Evolutionary conservation across 2,329 filamentous ascomycete genomes (phyloP).

Genomic region (Penicillium italicum): DNA sequence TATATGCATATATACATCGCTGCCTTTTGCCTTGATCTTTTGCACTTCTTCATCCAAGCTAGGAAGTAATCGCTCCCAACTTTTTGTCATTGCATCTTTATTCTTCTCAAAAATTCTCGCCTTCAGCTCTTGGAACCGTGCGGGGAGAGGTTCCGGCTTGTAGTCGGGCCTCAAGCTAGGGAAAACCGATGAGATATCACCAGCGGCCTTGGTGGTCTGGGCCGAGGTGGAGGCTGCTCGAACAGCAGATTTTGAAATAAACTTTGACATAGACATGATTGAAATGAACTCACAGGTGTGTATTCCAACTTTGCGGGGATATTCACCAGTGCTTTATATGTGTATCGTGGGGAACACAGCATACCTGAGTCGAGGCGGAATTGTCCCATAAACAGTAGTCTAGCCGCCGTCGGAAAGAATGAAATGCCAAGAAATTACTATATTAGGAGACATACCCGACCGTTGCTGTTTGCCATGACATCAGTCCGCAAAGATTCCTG

Average conservation of each 20-base stretch:
- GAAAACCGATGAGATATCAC: slow-evolving; percentile 50
- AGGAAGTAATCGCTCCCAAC: slow-evolving; percentile 43
- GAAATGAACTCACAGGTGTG: not conserved
- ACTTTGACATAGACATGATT: slow-evolving; percentile 30
- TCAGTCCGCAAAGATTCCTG: not conserved
- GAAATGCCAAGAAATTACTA: not conserved
- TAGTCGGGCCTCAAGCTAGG: slow-evolving; percentile 45
- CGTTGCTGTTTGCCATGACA: not conserved
- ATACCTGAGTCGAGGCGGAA: not conserved
- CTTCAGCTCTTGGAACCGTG: slow-evolving; percentile 44
- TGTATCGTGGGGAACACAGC: not conserved
- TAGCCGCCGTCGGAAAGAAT: not conserved
- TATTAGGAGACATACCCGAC: slow-evolving; percentile 9
- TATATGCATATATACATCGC: slow-evolving; percentile 31
- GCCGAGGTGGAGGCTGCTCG: slow-evolving; percentile 32
- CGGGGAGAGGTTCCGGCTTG: slow-evolving; percentile 40
- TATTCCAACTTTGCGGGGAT: not conserved
- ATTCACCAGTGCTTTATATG: not conserved
- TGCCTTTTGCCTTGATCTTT: slow-evolving; percentile 41
- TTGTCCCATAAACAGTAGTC: not conserved
- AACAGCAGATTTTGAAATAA: slow-evolving; percentile 28
- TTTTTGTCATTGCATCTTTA: slow-evolving; percentile 37
- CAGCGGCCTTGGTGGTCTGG: slow-evolving; percentile 42
- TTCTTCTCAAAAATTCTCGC: slow-evolving; percentile 38
- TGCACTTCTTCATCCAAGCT: slow-evolving; percentile 41